Conservation (phyloP, 306 rosid species). For the Macrotyloma uniflorum region DNA sequence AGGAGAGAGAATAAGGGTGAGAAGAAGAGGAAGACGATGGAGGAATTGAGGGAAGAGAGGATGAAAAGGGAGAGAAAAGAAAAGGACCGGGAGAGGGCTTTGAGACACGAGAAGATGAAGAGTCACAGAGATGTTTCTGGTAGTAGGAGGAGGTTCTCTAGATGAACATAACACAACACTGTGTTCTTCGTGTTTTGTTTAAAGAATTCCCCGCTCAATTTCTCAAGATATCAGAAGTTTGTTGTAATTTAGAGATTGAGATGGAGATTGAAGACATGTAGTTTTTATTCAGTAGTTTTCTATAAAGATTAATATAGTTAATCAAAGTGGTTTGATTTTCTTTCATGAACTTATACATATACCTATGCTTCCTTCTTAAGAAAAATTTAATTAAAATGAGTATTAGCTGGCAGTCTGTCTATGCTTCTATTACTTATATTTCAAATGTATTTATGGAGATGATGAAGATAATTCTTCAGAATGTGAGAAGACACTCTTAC, state of each 20-base stretch:
- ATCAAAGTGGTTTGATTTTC: conserved; percentile 23
- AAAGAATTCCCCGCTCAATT: neutral
- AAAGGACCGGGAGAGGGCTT: conserved; percentile 76
- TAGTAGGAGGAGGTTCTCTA: conserved; percentile 45
- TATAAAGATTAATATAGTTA: neutral
- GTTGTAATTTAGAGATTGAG: neutral
- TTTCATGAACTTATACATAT: neutral
- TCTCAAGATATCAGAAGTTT: neutral
- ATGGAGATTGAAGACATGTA: neutral
- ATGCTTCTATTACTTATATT: neutral
- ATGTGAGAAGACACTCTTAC: neutral
- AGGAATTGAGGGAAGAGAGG: conserved; percentile 83
- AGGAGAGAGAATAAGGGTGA: conserved; percentile 33
- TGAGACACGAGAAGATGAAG: conserved; percentile 46
- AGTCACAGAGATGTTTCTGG: conserved; percentile 39
- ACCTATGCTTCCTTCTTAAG: neutral
- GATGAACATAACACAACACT: conserved; percentile 43
- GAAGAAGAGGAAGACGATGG: conserved; percentile 68
- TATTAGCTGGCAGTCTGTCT: neutral
- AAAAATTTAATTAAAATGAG: neutral
- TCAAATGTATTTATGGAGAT: neutral
- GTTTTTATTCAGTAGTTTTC: neutral
- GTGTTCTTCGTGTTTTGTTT: neutral
- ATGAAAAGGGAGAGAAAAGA: conserved; percentile 75
- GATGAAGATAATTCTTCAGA: neutral